Conservation (phyloP, 2,329 filamentous ascomycete species). For the Botryotinia narcissicola region DNA sequence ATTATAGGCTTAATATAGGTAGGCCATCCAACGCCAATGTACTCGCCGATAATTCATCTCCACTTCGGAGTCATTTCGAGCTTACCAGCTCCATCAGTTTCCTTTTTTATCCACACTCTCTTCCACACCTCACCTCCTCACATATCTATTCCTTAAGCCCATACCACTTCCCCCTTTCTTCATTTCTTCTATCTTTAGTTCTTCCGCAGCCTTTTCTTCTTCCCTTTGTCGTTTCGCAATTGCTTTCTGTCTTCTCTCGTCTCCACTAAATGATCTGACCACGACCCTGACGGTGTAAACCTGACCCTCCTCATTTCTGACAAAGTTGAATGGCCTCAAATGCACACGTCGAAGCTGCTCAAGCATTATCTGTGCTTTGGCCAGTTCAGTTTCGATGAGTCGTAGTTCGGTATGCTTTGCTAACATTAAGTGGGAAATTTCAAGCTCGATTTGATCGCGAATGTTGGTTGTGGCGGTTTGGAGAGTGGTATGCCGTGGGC, state of each 20-base stretch:
- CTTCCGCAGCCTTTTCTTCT: no score
- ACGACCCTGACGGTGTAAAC: neutral
- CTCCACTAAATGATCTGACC: neutral
- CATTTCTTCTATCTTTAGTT: neutral
- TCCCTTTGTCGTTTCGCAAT: neutral
- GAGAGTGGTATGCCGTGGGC: neutral
- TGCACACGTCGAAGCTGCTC: constrained; percentile 92
- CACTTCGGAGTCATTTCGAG: neutral
- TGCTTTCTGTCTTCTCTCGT: neutral
- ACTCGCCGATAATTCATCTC: neutral
- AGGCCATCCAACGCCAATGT: neutral
- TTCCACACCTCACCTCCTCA: neutral
- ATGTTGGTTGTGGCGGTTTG: neutral
- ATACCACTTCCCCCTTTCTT: neutral
- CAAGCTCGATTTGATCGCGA: neutral
- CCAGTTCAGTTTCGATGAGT: constrained; percentile 91
- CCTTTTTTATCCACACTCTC: neutral
- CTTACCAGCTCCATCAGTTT: neutral
- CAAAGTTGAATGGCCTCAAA: constrained; percentile 82
- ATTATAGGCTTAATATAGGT: neutral
- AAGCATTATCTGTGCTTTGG: constrained; percentile 88
- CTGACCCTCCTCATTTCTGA: constrained; percentile 50
- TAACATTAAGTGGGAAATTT: constrained; percentile 53
- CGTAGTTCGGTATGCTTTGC: constrained; percentile 93
- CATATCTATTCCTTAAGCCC: neutral